Evolutionary conservation across 2,329 filamentous ascomycete species (phyloP).

Genomic region (Exophiala alcalophila): DNA sequence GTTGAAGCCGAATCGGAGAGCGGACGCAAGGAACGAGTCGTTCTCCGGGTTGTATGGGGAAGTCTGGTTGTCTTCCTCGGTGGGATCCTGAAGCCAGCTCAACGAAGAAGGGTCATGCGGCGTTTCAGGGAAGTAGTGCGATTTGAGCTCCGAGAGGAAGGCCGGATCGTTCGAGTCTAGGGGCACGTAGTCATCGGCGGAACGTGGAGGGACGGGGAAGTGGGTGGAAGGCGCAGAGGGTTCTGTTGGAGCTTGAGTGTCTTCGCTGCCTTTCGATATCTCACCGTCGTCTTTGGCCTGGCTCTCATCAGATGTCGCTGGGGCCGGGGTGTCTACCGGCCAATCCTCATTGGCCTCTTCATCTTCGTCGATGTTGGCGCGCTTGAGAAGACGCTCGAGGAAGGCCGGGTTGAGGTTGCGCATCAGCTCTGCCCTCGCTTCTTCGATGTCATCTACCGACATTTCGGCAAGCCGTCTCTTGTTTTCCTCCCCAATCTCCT

Average conservation of each 20-base stretch:
- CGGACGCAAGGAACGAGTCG: conserved; percentile 58
- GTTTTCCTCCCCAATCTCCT: conserved; percentile 79
- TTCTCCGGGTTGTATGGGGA: conserved; percentile 81
- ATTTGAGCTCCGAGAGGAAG: conserved; percentile 80
- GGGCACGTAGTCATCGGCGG: conserved; percentile 57
- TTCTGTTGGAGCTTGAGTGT: conserved; percentile 7
- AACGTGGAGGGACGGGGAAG: conserved; percentile 45
- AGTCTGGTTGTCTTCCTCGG: conserved; percentile 57
- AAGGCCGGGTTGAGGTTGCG: conserved; percentile 70
- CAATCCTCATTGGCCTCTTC: conserved; percentile 12
- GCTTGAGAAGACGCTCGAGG: conserved; percentile 70
- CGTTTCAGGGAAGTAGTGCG: conserved; percentile 89
- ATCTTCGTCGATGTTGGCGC: conserved; percentile 70
- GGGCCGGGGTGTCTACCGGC: conserved; percentile 13
- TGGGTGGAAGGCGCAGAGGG: conserved; percentile 39
- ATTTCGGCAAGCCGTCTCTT: conserved; percentile 68
- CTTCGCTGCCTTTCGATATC: conserved; percentile 19
- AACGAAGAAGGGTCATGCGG: conserved; percentile 80
- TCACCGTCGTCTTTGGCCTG: conserved; percentile 4
- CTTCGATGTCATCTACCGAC: conserved; percentile 76
- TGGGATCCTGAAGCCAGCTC: conserved; percentile 82
- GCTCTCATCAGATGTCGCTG: neutral
- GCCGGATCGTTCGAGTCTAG: conserved; percentile 79
- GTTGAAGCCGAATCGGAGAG: conserved; percentile 84
- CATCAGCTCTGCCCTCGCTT: conserved; percentile 77